A percentile compares a stretch with the other conserved stretches of the same genome.
These are phyloP conservation scores for Ogataea chonburiensis DNA, from an alignment of 805 yeast species.

Conservation along the genomic window DNA sequence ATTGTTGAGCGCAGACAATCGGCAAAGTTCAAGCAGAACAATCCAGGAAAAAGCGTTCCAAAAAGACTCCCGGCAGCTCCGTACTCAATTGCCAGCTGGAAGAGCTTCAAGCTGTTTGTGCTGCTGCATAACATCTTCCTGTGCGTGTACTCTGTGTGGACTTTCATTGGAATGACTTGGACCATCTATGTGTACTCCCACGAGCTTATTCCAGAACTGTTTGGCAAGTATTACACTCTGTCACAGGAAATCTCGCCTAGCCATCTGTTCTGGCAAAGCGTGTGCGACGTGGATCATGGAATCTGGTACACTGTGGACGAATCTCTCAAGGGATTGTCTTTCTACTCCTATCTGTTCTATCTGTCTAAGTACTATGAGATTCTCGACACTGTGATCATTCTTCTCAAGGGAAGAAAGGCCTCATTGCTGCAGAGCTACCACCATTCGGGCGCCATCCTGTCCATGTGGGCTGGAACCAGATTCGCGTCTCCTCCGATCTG, in stretches of 20 bases:
- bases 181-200: constrained; percentile 46
- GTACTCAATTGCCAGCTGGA: constrained; percentile 42
- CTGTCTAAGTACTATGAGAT: constrained; percentile 72
- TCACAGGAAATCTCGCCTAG: constrained; percentile 22
- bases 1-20: constrained; percentile 47
- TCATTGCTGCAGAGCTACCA: constrained; percentile 70
- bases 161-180: constrained; percentile 61
- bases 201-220: constrained; percentile 30
- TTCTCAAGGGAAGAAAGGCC: constrained; percentile 65
- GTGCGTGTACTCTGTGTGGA: constrained; percentile 69
- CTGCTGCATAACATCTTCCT: constrained; percentile 59
- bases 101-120: constrained; percentile 52
- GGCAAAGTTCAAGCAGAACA: constrained; percentile 28
- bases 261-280: constrained; percentile 56
- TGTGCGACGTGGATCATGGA: constrained; percentile 60
- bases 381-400: constrained; percentile 63
- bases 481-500: constrained; percentile 73
- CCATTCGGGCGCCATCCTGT: constrained; percentile 77
- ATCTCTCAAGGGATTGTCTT: constrained; percentile 43
- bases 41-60: constrained; percentile 26
- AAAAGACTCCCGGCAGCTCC: constrained; percentile 55
- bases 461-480: constrained; percentile 78
- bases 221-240: constrained; percentile 25
- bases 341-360: constrained; percentile 66
- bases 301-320: constrained; percentile 44